phyloP scores from a whole-genome alignment of 495 filamentous ascomycete species.

The Xylaria curta region DNA sequence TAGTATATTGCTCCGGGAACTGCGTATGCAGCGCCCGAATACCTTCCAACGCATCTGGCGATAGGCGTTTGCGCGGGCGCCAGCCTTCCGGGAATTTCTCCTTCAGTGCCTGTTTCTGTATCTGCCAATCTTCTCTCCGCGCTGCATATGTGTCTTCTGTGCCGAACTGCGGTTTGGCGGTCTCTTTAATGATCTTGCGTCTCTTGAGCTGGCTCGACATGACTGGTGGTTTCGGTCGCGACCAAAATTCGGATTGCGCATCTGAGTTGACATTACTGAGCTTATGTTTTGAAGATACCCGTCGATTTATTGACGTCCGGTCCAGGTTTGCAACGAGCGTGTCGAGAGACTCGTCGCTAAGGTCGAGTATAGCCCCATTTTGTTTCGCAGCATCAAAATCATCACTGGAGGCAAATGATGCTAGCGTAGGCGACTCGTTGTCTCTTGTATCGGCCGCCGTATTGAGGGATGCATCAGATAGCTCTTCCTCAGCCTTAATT shows the following conservation, averaged over 20 bases:
- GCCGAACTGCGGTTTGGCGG: neutral
- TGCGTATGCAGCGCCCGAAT: constrained; percentile 80
- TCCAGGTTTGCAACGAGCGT: constrained; percentile 27
- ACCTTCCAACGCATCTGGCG: constrained; percentile 86
- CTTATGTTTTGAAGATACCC: neutral
- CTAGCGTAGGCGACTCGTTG: neutral
- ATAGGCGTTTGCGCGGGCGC: constrained; percentile 83
- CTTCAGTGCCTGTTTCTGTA: constrained; percentile 71
- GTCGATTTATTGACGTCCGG: neutral
- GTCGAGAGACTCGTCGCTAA: constrained; percentile 42
- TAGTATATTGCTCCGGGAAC: constrained; percentile 77
- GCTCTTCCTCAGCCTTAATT: neutral
- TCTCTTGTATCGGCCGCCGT: constrained; percentile 18
- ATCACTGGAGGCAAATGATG: constrained; percentile 12
- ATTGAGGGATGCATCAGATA: neutral
- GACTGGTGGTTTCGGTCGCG: constrained; percentile 9
- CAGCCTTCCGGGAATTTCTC: constrained; percentile 80
- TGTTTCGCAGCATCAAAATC: constrained; percentile 27
- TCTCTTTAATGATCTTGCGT: constrained; percentile 32
- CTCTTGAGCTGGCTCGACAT: constrained; percentile 31
- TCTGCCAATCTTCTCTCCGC: constrained; percentile 64
- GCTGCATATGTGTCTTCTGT: neutral
- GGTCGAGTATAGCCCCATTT: constrained; percentile 40
- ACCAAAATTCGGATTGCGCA: constrained; percentile 11
- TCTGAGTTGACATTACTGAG: neutral